These are phyloP conservation scores for Blastobotrys mokoenaii DNA, from an alignment of 805 yeast genomes.

Conservation along the genomic window DNA sequence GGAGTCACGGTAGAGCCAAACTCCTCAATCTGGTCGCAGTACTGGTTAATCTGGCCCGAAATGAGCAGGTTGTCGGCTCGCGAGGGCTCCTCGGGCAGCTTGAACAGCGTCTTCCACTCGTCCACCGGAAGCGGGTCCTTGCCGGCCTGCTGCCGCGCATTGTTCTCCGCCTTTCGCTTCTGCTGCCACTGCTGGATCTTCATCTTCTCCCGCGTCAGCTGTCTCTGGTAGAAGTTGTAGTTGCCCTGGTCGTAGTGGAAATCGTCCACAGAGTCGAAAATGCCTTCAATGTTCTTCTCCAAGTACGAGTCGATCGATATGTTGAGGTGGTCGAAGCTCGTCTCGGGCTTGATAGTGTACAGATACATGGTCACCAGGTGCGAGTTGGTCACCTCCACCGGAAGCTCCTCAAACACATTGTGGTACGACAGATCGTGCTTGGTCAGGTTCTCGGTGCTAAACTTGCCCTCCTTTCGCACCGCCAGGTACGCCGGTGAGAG, in stretches of 20 bases:
- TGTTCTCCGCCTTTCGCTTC: constrained; percentile 57
- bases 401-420: constrained; percentile 65
- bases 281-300: constrained; percentile 45
- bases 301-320: constrained; percentile 36
- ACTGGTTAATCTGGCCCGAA: constrained; percentile 59
- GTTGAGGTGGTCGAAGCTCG: constrained; percentile 32
- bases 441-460: constrained; percentile 57
- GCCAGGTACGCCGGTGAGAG: constrained; percentile 54
- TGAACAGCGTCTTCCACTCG: constrained; percentile 61
- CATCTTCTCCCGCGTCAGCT: constrained; percentile 56
- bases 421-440: constrained; percentile 52
- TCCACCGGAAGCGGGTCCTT: constrained; percentile 40
- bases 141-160: constrained; percentile 48
- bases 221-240: constrained; percentile 76
- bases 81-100: constrained; percentile 66
- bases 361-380: constrained; percentile 54
- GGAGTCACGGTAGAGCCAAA: constrained; percentile 58
- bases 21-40: constrained; percentile 64
- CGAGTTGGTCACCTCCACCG: constrained; percentile 57
- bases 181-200: constrained; percentile 71
- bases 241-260: constrained; percentile 71
- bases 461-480: constrained; percentile 43
- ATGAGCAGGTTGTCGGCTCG: constrained; percentile 63
- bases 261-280: constrained; percentile 63
- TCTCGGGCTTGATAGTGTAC: constrained; percentile 16